These are phyloP conservation scores for Pinus taeda DNA, from an alignment of 75 land plant species.

Conservation along the genomic window DNA sequence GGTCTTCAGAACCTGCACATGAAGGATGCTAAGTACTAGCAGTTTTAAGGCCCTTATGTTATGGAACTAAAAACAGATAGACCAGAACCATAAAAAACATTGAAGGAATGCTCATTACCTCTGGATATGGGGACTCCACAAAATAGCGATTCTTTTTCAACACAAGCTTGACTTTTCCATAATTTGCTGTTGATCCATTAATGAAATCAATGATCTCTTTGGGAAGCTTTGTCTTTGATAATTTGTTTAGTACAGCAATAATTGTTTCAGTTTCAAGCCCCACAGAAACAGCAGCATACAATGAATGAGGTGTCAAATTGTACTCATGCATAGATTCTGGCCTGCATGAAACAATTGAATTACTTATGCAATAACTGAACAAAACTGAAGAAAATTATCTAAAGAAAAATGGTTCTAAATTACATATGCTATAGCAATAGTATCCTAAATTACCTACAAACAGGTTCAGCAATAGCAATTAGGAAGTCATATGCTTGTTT, in stretches of 20 bases:
- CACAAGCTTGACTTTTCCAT: conserved; percentile 98
- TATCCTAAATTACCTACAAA: conserved; percentile 62
- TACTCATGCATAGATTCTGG: conserved; percentile 98
- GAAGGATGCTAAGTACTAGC: not conserved
- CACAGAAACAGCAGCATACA: conserved; percentile 99
- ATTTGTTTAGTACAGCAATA: conserved; percentile 72
- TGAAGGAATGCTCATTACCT: conserved; percentile 32
- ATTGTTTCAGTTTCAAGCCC: conserved; percentile 98
- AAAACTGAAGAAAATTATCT: not conserved
- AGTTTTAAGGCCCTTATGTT: not conserved
- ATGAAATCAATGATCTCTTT: conserved; percentile 91
- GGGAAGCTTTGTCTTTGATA: conserved; percentile 94
- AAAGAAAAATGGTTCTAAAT: not conserved
- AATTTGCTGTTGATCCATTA: conserved; percentile 85
- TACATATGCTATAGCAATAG: not conserved
- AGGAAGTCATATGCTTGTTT: conserved; percentile 98
- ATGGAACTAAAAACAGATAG: not conserved
- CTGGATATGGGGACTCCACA: conserved; percentile 91
- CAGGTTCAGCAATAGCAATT: conserved; percentile 98
- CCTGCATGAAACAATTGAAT: conserved; percentile 28
- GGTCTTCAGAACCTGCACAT: conserved; percentile 67
- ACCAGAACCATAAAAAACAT: not conserved
- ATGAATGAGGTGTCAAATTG: conserved; percentile 92
- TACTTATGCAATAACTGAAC: not conserved
- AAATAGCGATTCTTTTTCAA: conserved; percentile 95